A percentile compares a stretch with the other conserved stretches of the same genome.
Conservation (phyloP, 768 basidiomycete genomes). For the Inosperma sp. region DNA sequence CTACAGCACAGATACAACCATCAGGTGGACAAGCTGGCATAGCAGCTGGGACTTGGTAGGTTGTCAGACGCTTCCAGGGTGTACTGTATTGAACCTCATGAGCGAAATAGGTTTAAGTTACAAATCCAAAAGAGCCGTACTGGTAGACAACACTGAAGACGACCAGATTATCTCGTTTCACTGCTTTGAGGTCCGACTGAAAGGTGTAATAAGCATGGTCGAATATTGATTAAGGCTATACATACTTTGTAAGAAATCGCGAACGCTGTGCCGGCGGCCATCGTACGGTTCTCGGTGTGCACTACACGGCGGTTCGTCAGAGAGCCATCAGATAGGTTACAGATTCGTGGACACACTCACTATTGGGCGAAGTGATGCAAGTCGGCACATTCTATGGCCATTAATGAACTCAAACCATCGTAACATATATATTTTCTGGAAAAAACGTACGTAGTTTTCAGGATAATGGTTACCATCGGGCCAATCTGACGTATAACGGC, state of each 20-base stretch:
- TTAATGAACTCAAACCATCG: neutral
- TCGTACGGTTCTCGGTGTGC: conserved; percentile 49
- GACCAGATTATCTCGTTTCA: conserved; percentile 45
- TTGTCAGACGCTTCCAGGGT: conserved; percentile 47
- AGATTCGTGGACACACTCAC: conserved; percentile 35
- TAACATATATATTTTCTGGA: neutral
- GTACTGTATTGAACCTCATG: conserved; percentile 31
- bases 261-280: conserved; percentile 51
- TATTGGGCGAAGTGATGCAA: conserved; percentile 48
- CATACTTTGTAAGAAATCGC: conserved; percentile 49
- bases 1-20: conserved; percentile 51
- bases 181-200: conserved; percentile 44
- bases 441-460: conserved; percentile 40
- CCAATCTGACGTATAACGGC: conserved; percentile 38
- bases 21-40: conserved; percentile 47
- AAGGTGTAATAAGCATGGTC: neutral
- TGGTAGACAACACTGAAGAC: conserved; percentile 50
- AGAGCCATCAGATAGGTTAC: neutral
- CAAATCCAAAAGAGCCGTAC: conserved; percentile 27
- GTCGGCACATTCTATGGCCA: conserved; percentile 31
- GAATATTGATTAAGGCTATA: neutral
- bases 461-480: conserved; percentile 44
- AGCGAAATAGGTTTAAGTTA: neutral
- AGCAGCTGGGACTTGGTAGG: conserved; percentile 47
- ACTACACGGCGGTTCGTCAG: conserved; percentile 28